A percentile compares a stretch with the other conserved stretches of the same genome.
Evolutionary conservation across 306 rosid species (phyloP).

Genomic region (Prunus mume): DNA sequence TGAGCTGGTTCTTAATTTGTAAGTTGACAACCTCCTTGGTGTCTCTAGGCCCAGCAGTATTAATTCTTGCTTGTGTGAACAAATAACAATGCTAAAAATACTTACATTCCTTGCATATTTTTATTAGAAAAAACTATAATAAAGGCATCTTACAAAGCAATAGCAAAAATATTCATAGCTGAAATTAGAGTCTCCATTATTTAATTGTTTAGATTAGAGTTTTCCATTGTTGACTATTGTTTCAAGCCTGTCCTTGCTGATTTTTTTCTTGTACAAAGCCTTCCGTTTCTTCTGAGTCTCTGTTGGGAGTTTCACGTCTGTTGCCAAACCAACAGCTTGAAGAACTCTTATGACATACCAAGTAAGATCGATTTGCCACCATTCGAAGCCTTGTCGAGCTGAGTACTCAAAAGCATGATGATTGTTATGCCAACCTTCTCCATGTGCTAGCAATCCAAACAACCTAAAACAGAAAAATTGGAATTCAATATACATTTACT

Average conservation of each 20-base stretch:
- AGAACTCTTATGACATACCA: slow-evolving; percentile 68
- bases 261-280: slow-evolving; percentile 23
- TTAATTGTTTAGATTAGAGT: not conserved
- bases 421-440: slow-evolving; percentile 92
- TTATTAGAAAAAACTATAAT: too few relatives aligned
- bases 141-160: not conserved
- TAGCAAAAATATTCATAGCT: not conserved
- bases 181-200: not conserved
- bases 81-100: too few relatives aligned
- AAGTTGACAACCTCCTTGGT: too few relatives aligned
- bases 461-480: slow-evolving; percentile 39
- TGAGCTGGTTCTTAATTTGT: too few relatives aligned
- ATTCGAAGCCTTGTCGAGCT: slow-evolving; percentile 85
- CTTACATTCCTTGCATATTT: too few relatives aligned
- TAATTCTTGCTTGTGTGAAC: too few relatives aligned
- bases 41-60: too few relatives aligned
- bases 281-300: slow-evolving; percentile 54
- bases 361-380: slow-evolving; percentile 92
- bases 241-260: not conserved
- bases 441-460: slow-evolving; percentile 79
- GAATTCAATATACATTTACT: not conserved
- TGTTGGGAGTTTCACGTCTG: slow-evolving; percentile 68
- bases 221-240: not conserved
- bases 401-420: slow-evolving; percentile 94
- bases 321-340: slow-evolving; percentile 65